phyloP scores from a whole-genome alignment of 1,284 basidiomycete genomes.

The Trichosporon sp. region DNA sequence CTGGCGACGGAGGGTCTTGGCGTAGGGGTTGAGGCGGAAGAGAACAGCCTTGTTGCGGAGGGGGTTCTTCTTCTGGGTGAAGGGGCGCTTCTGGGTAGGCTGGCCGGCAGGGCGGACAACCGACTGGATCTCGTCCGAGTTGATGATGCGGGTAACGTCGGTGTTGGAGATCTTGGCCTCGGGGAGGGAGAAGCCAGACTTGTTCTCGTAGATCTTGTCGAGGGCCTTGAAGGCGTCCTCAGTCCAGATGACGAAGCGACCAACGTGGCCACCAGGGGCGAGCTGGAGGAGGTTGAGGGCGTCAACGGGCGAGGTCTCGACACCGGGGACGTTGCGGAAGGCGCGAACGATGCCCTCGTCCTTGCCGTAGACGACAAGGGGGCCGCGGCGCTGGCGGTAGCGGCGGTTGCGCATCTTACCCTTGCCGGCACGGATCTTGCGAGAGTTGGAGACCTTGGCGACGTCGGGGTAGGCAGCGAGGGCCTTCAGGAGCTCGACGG shows the following conservation, averaged over 20 bases:
- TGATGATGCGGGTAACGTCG: conserved; percentile 96
- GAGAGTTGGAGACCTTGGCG: conserved; percentile 93
- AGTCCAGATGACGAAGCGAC: conserved; percentile 99
- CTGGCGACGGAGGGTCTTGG: conserved; percentile 83
- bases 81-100: conserved; percentile 59
- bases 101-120: conserved; percentile 72
- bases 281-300: conserved; percentile 97
- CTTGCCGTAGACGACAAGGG: conserved; percentile 95
- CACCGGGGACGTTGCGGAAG: conserved; percentile 98
- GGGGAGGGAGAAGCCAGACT: conserved; percentile 91
- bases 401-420: conserved; percentile 97
- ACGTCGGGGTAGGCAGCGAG: conserved; percentile 91
- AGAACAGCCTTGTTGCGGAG: conserved; percentile 92
- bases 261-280: conserved; percentile 97
- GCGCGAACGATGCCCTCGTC: conserved; percentile 97
- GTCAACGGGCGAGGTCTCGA: conserved; percentile 93
- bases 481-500: conserved; percentile 86
- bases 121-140: conserved; percentile 93
- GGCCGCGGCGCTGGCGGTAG: conserved; percentile 94
- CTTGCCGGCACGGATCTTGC: conserved; percentile 94
- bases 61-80: conserved; percentile 99
- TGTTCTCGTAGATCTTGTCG: conserved; percentile 90
- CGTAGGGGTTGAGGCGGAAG: conserved; percentile 99
- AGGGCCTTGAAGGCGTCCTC: conserved; percentile 88
- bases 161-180: conserved; percentile 95